Evolutionary conservation across 106 monocot genomes (phyloP), one percentile per base, ranked within the genome.

Genomic region (Dendrobium officinale): DNA sequence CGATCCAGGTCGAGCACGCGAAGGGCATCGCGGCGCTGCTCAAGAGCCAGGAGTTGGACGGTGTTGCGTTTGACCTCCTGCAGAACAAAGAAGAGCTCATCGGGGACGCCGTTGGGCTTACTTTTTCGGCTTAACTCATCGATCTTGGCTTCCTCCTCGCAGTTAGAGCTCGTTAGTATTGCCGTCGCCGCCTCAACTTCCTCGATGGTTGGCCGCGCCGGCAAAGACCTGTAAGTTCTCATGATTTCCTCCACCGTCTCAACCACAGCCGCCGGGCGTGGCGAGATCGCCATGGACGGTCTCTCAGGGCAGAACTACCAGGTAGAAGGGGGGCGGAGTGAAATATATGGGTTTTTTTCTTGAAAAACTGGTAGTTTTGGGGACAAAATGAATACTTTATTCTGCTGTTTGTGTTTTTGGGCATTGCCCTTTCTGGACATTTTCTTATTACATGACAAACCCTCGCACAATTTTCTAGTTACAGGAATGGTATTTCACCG

Each of bases 191-290:
- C 97, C 61, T 88, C 88, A 70, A 92, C 85, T 43, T 98, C 92
- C 47, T 98, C 94, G 0, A 98, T 54, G 64, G 80, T 77, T 0
- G 94, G 97, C 26, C 94, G 58, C 15, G 84, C 80, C 2, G 97
- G 92, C n/a, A 98, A 91, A 22, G 92, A 85, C 41, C 94, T 73
- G 89, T 90, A 89, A 18, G 85, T 77, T 45, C 85, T 77, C 86
- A 85, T 94, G 77, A 98, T 89, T 84, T 96, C 93, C 49, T 88
- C 91, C 66, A 93, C 87, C 1, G 89, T 82, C 5, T 84, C 88
- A 58, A 77, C 77, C 22, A 84, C 73, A 1, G 88, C 82, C 40
- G 87, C 47, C 11, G 78, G 72, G 18, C 33, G 61, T 72, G 78
- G 77, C 11, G 29, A 6, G 45, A 44, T 59, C 58, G 56, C 78